Evolutionary conservation across 352 stramenopile species (phyloP), one percentile per base, ranked within the genome.

Genomic region (Halophytophthora batemanensis): DNA sequence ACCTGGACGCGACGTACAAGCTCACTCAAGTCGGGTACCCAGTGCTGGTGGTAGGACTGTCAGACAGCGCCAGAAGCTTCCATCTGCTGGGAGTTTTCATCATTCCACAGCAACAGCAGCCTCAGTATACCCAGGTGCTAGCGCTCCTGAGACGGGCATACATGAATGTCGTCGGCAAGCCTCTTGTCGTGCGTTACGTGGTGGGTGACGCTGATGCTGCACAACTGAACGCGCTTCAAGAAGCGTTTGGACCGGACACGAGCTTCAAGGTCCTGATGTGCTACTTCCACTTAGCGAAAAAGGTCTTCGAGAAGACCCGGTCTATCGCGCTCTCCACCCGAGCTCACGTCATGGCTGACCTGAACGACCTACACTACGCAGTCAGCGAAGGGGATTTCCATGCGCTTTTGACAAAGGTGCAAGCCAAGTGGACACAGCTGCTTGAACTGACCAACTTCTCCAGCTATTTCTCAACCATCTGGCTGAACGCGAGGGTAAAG

Each of bases 1-100:
- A 73, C 23, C n/a, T 66, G 1, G 55, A 73, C 25, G 59, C 56
- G 0, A 69, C 64, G 0, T 74, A 58, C 51, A 69, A 74, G 50
- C 31, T 60, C 1, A 66, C 56, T 0, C 47, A 61, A 25, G 51
- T 42, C 1, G 37, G 49, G 7, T 69, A 62, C 34, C 45, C 59
- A 1, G 55, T 62, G 0, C 37, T 69, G 3, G 50, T 66, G 1
- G 40, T 65, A 28, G 56, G 50, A 0, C 36, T 74, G 0, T 74
- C 60, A 2, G 60, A 74, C 29, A 8, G 21, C 29, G 45, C 36
- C 0, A 35, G 50, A 2, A 45, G 33, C 4, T 70, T 74, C 31
- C 56, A 67, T n/a, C 46, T 56, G 0, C 25, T 64, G 3, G 64
- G n/a, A 0, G 36, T 72, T 4, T 66, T 68, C 23, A 56, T 66